Evolutionary conservation across 805 yeast species (phyloP).

Genomic region (Candida succiphila): DNA sequence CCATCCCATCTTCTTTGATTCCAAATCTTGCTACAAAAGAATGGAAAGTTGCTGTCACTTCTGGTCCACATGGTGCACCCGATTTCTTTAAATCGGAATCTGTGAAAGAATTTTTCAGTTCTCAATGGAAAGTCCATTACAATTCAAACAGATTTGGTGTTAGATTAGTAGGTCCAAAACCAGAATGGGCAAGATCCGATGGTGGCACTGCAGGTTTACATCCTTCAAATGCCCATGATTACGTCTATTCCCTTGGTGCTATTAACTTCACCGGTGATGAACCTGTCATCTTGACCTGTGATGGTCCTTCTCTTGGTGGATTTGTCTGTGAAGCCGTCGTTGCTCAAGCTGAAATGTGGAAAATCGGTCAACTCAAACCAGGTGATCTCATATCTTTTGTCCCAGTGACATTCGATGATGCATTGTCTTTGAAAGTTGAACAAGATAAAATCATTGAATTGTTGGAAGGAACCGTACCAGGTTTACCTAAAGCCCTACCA

Average conservation of each 20-base stretch:
- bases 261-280: constrained; percentile 98
- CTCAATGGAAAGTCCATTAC: constrained; percentile 91
- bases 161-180: constrained; percentile 90
- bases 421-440: constrained; percentile 47
- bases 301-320: constrained; percentile 97
- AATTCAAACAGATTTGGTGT: constrained; percentile 97
- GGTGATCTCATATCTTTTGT: constrained; percentile 79
- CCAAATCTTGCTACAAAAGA: constrained; percentile 43
- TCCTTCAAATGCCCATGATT: constrained; percentile 98
- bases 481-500: constrained; percentile 23
- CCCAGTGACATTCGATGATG: constrained; percentile 63
- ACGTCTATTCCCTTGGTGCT: constrained; percentile 93
- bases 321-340: constrained; percentile 96
- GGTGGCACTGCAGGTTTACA: constrained; percentile 98
- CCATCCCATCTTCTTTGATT: constrained; percentile 44
- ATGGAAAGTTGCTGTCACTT: constrained; percentile 88
- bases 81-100: constrained; percentile 81
- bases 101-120: constrained; percentile 61
- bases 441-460: constrained; percentile 49
- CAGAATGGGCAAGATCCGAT: constrained; percentile 90
- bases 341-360: constrained; percentile 95
- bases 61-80: constrained; percentile 98
- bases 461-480: constrained; percentile 30
- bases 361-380: constrained; percentile 94
- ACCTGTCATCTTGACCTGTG: constrained; percentile 93